A percentile compares a stretch with the other conserved stretches of the same genome.
phyloP scores from a whole-genome alignment of 73 alveolate species.

The Paramecium biaurelia region DNA sequence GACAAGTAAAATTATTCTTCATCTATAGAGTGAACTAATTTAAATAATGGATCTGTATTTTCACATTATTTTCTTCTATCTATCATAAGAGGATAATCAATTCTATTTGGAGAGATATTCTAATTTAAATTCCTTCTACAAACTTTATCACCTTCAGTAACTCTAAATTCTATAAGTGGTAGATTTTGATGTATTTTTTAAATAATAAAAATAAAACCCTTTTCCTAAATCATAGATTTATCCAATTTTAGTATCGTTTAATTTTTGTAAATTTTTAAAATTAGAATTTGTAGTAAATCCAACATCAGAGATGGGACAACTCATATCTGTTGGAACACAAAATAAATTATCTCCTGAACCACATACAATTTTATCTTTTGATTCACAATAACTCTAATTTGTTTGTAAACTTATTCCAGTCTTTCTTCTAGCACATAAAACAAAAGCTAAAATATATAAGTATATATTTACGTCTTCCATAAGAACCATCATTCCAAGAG shows the following conservation, averaged over 20 bases:
- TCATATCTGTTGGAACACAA: background rate
- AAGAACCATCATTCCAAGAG: conserved; percentile 11
- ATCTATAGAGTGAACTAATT: background rate
- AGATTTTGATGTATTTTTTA: background rate
- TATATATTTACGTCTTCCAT: conserved; percentile 9
- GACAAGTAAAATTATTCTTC: conserved; percentile 34
- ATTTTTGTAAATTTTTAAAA: background rate
- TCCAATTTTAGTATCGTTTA: background rate
- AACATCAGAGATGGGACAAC: conserved; percentile 16
- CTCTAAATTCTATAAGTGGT: conserved; percentile 30
- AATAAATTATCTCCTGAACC: background rate
- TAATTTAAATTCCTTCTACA: background rate
- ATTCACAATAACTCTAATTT: background rate
- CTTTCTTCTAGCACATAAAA: background rate
- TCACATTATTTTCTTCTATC: background rate
- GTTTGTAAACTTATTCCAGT: background rate
- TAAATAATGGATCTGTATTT: background rate
- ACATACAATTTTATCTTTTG: background rate
- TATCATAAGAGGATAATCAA: conserved; percentile 18
- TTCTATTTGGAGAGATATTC: conserved; percentile 24
- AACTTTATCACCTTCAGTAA: conserved; percentile 34
- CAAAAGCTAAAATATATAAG: background rate
- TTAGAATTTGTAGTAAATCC: conserved; percentile 8
- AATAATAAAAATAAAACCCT: background rate
- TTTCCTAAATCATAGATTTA: conserved; percentile 3